Conservation (phyloP, 805 yeast species). For the Maudiozyma pseudohumilis region DNA sequence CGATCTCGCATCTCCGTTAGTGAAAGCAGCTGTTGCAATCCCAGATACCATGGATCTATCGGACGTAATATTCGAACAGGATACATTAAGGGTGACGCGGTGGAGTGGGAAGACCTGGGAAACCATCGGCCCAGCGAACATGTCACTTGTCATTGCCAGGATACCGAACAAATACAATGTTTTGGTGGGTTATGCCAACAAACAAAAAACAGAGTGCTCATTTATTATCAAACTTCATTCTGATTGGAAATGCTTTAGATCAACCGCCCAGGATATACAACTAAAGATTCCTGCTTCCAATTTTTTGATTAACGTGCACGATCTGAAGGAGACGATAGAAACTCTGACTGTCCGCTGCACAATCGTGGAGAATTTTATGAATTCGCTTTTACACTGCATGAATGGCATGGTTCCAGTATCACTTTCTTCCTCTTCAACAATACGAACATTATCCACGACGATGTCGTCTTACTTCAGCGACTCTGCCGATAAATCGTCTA, state of each 20-base stretch:
- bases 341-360: slow-evolving; percentile 19
- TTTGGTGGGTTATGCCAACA: slow-evolving; percentile 9
- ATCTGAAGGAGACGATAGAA: slow-evolving; percentile 3
- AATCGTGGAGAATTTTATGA: slow-evolving; percentile 14
- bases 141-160: slow-evolving; percentile 7
- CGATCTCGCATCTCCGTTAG: neutral
- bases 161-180: slow-evolving; percentile 6
- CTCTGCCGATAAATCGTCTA: slow-evolving; percentile 8
- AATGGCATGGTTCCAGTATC: slow-evolving; percentile 9
- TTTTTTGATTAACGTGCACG: slow-evolving; percentile 8
- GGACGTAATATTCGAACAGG: slow-evolving; percentile 3
- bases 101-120: slow-evolving; percentile 24
- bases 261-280: slow-evolving; percentile 28
- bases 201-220: slow-evolving; percentile 6
- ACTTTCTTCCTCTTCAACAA: slow-evolving; percentile 19
- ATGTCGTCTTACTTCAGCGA: slow-evolving; percentile 16
- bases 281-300: slow-evolving; percentile 12
- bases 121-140: slow-evolving; percentile 6
- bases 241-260: slow-evolving; percentile 16
- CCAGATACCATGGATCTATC: slow-evolving; percentile 1
- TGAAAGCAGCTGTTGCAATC: neutral
- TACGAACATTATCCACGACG: slow-evolving; percentile 19
- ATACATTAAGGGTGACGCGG: slow-evolving; percentile 12
- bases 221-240: slow-evolving; percentile 12
- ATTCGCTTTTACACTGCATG: slow-evolving; percentile 17